phyloP scores from a whole-genome alignment of 192 early-diverging fungal species.

The Linnemannia elongata region DNA sequence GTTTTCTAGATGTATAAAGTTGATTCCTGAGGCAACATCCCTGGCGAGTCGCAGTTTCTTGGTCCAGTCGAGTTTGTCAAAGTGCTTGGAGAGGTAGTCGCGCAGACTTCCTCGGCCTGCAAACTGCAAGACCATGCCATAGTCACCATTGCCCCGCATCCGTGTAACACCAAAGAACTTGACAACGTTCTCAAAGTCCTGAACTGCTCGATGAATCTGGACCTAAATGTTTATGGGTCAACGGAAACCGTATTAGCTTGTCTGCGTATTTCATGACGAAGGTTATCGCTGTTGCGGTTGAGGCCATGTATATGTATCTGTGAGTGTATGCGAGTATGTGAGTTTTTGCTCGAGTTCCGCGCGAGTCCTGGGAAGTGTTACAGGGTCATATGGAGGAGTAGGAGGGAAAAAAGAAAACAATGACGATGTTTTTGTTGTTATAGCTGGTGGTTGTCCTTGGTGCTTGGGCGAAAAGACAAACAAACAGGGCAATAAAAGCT shows the following conservation, averaged over 20 bases:
- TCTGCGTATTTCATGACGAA: background rate
- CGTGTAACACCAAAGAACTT: conserved; percentile 53
- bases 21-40: conserved; percentile 52
- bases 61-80: conserved; percentile 31
- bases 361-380: too few species aligned
- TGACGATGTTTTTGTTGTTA: background rate
- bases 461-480: too few species aligned
- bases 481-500: background rate
- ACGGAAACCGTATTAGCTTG: background rate
- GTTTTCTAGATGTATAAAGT: conserved; percentile 54
- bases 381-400: background rate
- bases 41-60: conserved; percentile 45
- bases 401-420: background rate
- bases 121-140: conserved; percentile 55
- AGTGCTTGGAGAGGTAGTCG: conserved; percentile 50
- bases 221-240: conserved; percentile 14
- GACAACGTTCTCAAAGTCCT: conserved; percentile 53
- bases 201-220: conserved; percentile 40
- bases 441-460: background rate
- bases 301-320: background rate
- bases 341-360: background rate
- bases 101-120: conserved; percentile 53
- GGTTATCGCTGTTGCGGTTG: background rate
- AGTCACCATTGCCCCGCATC: conserved; percentile 42
- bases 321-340: background rate